These are phyloP conservation scores for Clitopilus hobsonii DNA, from an alignment of 768 basidiomycete genomes.

Conservation along the genomic window DNA sequence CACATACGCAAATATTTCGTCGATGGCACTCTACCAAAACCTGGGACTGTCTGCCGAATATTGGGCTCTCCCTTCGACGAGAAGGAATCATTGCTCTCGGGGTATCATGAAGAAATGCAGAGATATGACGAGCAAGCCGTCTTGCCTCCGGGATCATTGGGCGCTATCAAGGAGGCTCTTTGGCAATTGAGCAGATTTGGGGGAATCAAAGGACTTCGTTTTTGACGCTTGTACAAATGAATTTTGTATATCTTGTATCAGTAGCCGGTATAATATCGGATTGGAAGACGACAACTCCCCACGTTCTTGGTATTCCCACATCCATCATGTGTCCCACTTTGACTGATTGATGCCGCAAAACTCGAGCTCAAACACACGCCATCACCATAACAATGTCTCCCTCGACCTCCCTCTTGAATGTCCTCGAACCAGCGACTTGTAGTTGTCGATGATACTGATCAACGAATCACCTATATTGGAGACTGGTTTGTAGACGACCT, in stretches of 20 bases:
- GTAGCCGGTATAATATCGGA: too few relatives aligned
- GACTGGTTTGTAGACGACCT: neutral
- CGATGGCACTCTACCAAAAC: neutral
- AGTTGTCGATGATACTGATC: neutral
- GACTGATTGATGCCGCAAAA: too few relatives aligned
- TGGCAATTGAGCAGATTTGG: neutral
- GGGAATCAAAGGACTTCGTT: too few relatives aligned
- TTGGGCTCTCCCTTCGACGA: neutral
- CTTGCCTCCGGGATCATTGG: neutral
- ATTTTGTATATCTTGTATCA: too few relatives aligned
- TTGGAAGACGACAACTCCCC: too few relatives aligned
- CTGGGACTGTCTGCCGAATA: neutral
- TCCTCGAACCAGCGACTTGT: neutral
- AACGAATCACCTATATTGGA: neutral
- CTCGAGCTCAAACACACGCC: neutral
- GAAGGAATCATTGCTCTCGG: neutral
- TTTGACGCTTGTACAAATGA: too few relatives aligned
- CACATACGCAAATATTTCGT: conserved; percentile 1
- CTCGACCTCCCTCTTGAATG: neutral
- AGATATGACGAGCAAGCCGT: neutral
- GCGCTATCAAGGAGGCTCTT: neutral
- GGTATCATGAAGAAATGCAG: neutral
- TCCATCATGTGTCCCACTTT: neutral
- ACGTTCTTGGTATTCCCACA: neutral
- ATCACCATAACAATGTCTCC: neutral